These are phyloP conservation scores for Phytophthora citrophthora DNA, from an alignment of 352 stramenopile genomes.

Conservation along the genomic window DNA sequence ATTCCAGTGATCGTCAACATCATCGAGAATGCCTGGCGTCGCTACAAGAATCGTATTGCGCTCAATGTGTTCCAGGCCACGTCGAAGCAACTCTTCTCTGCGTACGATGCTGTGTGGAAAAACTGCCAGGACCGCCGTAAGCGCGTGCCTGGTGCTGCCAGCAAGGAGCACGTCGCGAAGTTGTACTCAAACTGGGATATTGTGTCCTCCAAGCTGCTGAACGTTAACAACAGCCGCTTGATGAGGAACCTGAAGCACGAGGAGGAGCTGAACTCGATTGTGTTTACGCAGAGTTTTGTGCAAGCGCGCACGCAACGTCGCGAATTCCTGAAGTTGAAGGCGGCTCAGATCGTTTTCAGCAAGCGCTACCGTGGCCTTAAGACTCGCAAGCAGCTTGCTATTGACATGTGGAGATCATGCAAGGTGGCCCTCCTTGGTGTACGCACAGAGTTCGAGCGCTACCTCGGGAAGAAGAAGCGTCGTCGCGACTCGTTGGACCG, in stretches of 20 bases:
- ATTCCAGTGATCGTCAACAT: slow-evolving; percentile 84
- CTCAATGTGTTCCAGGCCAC: slow-evolving; percentile 66
- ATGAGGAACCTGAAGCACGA: slow-evolving; percentile 58
- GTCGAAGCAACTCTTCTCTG: slow-evolving; percentile 53
- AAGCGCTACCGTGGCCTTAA: slow-evolving; percentile 80
- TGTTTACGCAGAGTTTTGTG: slow-evolving; percentile 82
- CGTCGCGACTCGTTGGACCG: slow-evolving; percentile 81
- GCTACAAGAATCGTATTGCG: slow-evolving; percentile 80
- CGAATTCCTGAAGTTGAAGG: slow-evolving; percentile 61
- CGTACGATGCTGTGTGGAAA: slow-evolving; percentile 57
- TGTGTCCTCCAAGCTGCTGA: slow-evolving; percentile 59
- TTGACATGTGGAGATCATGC: slow-evolving; percentile 72
- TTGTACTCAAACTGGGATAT: slow-evolving; percentile 72
- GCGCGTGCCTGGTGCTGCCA: slow-evolving; percentile 54
- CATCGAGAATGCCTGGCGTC: slow-evolving; percentile 84
- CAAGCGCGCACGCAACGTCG: slow-evolving; percentile 56
- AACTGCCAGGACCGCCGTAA: slow-evolving; percentile 81
- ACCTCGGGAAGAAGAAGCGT: slow-evolving; percentile 87
- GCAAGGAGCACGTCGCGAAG: slow-evolving; percentile 59
- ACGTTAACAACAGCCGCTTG: slow-evolving; percentile 49
- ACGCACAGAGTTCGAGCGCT: slow-evolving; percentile 86
- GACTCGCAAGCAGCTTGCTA: slow-evolving; percentile 74
- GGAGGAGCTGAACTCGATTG: slow-evolving; percentile 70
- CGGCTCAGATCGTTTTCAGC: slow-evolving; percentile 75
- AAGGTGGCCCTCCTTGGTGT: slow-evolving; percentile 78